Evolutionary conservation across 805 yeast genomes (phyloP).

Genomic region (Barnettozyma wickerhamii): DNA sequence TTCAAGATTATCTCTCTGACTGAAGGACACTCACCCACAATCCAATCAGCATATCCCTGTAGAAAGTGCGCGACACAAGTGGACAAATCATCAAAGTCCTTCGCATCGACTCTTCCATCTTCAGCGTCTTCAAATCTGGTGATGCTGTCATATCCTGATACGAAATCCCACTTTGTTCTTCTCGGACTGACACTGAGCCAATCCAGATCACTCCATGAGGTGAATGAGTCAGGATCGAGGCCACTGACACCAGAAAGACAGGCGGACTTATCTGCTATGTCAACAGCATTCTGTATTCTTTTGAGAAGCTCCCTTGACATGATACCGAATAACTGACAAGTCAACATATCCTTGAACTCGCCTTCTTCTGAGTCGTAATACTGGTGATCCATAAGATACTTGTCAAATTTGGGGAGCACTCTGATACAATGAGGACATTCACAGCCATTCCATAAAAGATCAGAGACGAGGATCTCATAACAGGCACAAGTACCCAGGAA

Average conservation of each 20-base stretch:
- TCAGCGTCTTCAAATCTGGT: conserved; percentile 34
- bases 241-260: background rate
- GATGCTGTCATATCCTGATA: conserved; percentile 36
- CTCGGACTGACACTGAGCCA: conserved; percentile 29
- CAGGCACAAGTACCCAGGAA: conserved; percentile 56
- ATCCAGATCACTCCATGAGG: conserved; percentile 26
- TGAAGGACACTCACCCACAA: conserved; percentile 31
- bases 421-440: conserved; percentile 51
- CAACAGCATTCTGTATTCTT: conserved; percentile 22
- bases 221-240: background rate
- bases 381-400: conserved; percentile 59
- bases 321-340: conserved; percentile 51
- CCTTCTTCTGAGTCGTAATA: conserved; percentile 45
- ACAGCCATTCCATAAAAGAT: conserved; percentile 76
- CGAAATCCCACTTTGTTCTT: conserved; percentile 43
- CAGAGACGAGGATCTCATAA: conserved; percentile 68
- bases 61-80: conserved; percentile 45
- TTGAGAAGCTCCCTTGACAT: conserved; percentile 41
- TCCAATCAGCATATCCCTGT: conserved; percentile 34
- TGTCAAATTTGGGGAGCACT: conserved; percentile 49
- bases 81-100: conserved; percentile 37
- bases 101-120: conserved; percentile 40
- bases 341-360: conserved; percentile 54
- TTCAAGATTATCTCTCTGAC: conserved; percentile 32
- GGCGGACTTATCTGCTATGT: background rate